Base-by-base conservation (phyloP, 1,139 yeast species). In the Saccharomyces hybrid region DNA sequence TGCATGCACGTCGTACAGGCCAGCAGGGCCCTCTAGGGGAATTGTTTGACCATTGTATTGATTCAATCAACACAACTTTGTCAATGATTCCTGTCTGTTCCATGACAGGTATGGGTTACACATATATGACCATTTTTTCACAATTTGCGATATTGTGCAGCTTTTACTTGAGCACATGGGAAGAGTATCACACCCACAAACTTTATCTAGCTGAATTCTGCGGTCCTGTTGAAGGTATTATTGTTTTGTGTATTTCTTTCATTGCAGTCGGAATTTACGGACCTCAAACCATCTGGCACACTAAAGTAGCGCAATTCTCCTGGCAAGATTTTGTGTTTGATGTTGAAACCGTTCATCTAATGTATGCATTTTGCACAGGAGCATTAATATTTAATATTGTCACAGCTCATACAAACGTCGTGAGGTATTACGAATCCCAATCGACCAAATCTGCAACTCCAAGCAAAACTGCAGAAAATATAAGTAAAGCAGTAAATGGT, bases 11-110 rank as follows among this genome's bases (percentile, higher is more conserved):
- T 54, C 80, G 93, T 65, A 91, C 98, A 1, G 96, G 96, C 14
- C 96, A 90, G 72, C 83, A 91, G 61, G 96, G 97, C 2, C 98
- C 98, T 2, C 75, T 91, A 64, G 98, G 98, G 47, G 98, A 91
- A 69, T 76, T 91, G 56, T 91, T 91, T 67, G 98, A 91, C 67
- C 98, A 91, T 67, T 89, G 97, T 59, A 83, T 89, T 52, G 97
- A 91, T 72, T 95, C 97, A 0, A 75, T 89, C 63, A 91, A 91
- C 68, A 89, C 97, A 2, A 86, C 96, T 1, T 75, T 91, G 55
- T 93, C 93, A 3, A 75, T 83, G 5, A 71, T 88, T 51, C 78
- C 90, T 14, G 85, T 88, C 70, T 84, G 83, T 3, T 82, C 95
- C 1, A 89, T 82, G 8, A 76, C 84, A 46, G 85, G 86, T 56